phyloP scores from a whole-genome alignment of 192 early-diverging fungal genomes.

The Coemansia asiatica region DNA sequence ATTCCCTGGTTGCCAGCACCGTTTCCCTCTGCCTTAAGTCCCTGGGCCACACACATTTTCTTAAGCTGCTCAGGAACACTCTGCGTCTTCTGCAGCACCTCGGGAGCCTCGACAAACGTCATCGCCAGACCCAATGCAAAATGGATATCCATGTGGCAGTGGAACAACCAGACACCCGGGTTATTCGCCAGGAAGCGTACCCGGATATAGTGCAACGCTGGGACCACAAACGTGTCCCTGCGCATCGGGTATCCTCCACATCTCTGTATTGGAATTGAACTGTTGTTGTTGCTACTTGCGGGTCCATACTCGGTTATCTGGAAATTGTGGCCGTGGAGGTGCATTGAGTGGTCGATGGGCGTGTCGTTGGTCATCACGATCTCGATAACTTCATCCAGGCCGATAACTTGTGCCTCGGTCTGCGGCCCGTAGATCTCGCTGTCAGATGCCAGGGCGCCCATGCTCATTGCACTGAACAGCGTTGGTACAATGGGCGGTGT shows the following conservation, averaged over 20 bases:
- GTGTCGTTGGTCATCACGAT: conserved; percentile 71
- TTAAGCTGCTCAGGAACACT: conserved; percentile 54
- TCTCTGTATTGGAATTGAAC: neutral
- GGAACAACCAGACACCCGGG: conserved; percentile 81
- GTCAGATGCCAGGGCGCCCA: conserved; percentile 56
- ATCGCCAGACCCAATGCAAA: conserved; percentile 69
- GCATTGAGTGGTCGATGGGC: conserved; percentile 67
- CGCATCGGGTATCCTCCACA: conserved; percentile 30
- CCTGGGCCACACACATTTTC: conserved; percentile 62
- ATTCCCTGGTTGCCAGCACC: conserved; percentile 70
- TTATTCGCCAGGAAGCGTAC: conserved; percentile 76
- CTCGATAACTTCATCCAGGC: conserved; percentile 63
- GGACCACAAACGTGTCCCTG: conserved; percentile 59
- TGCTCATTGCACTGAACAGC: conserved; percentile 61
- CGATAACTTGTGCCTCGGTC: conserved; percentile 59
- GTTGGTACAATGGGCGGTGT: conserved; percentile 63
- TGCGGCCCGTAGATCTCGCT: conserved; percentile 63
- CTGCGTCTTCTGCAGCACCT: conserved; percentile 54
- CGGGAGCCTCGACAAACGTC: conserved; percentile 69
- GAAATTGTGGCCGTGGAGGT: conserved; percentile 84
- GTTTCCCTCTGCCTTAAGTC: conserved; percentile 64
- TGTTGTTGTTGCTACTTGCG: conserved; percentile 43
- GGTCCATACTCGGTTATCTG: conserved; percentile 58
- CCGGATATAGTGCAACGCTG: conserved; percentile 57
- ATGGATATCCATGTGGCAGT: conserved; percentile 66